Evolutionary conservation across 352 stramenopile species (phyloP).

Genomic region (Chloridella minuta): DNA sequence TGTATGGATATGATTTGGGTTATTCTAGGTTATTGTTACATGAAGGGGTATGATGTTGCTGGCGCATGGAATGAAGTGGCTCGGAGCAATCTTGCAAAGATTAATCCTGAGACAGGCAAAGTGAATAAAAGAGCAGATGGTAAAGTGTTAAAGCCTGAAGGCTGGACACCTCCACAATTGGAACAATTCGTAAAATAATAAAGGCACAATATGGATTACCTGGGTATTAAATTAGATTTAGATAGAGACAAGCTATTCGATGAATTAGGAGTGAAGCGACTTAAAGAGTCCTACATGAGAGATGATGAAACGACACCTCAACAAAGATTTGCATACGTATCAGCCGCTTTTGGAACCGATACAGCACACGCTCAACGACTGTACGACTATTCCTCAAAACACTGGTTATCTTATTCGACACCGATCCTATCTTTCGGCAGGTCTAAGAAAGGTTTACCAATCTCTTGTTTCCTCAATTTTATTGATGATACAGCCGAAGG

Average conservation of each 20-base stretch:
- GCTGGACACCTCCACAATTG: no score
- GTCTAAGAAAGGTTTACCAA: not conserved
- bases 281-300: not conserved
- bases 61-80: no score
- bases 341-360: not conserved
- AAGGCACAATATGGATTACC: no score
- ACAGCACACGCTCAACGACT: not conserved
- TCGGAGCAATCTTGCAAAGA: no score
- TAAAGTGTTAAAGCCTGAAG: no score
- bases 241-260: not conserved
- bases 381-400: not conserved
- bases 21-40: no score
- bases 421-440: not conserved
- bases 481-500: not conserved
- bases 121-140: no score
- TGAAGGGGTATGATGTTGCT: no score
- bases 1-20: no score
- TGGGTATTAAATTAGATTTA: not conserved
- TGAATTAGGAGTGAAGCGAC: not conserved
- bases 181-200: no score
- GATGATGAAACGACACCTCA: not conserved
- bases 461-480: not conserved
- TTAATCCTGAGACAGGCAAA: no score
- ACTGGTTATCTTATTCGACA: not conserved
- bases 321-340: not conserved